Conservation (phyloP, 2,329 filamentous ascomycete species). For the Ceratocystiopsis minuta region DNA sequence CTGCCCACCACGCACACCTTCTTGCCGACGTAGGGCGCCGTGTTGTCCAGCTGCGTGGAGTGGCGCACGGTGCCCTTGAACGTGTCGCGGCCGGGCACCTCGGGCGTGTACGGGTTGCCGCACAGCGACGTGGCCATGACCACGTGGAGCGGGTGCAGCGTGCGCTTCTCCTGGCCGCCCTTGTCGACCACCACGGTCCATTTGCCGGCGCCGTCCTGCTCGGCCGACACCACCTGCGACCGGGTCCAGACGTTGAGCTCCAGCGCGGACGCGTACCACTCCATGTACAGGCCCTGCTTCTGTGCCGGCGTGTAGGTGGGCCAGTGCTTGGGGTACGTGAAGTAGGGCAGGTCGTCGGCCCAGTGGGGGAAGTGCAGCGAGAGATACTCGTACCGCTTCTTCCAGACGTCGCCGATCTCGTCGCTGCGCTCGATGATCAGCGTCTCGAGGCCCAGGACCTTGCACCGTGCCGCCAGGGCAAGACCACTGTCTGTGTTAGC, state of each 20-base stretch:
- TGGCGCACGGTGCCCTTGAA: conserved; percentile 1
- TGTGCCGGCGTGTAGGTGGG: conserved; percentile 24
- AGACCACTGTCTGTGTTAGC: conserved; percentile 12
- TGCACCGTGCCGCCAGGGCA: conserved; percentile 16
- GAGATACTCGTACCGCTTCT: conserved; percentile 22
- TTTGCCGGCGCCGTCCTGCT: conserved; percentile 21
- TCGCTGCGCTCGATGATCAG: conserved; percentile 23
- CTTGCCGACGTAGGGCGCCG: conserved; percentile 25
- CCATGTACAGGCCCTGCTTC: conserved; percentile 26
- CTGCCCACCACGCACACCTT: conserved; percentile 58
- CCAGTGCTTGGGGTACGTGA: conserved; percentile 15
- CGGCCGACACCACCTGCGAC: conserved; percentile 9
- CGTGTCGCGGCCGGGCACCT: conserved; percentile 1
- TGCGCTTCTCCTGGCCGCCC: conserved; percentile 1
- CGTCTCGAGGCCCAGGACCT: conserved; percentile 10
- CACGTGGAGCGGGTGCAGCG: conserved; percentile 2
- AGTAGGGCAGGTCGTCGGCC: conserved; percentile 25
- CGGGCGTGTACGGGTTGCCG: conserved; percentile 1
- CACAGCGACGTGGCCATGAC: conserved; percentile 5
- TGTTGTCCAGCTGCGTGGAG: conserved; percentile 2
- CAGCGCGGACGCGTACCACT: conserved; percentile 24
- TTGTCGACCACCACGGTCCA: conserved; percentile 32
- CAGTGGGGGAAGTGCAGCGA: conserved; percentile 8
- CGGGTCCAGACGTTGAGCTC: conserved; percentile 19
- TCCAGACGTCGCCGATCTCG: conserved; percentile 28